These are phyloP conservation scores for Sarocladiaceae sp. DNA, from an alignment of 2,329 filamentous ascomycete genomes.

Conservation along the genomic window DNA sequence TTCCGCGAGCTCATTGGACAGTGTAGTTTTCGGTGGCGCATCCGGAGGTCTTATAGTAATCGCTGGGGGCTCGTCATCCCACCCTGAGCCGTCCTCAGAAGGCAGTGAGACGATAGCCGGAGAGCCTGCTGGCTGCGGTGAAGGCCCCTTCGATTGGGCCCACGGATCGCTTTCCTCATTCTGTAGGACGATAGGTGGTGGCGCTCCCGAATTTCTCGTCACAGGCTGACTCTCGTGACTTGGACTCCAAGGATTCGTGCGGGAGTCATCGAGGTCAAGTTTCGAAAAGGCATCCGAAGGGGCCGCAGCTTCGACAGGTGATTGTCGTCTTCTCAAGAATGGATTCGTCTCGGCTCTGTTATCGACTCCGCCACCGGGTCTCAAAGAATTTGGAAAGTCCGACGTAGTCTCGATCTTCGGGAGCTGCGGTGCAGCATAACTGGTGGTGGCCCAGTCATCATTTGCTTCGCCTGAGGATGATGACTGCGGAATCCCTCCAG, in stretches of 20 bases:
- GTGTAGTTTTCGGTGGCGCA: conserved; percentile 20
- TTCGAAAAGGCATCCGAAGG: conserved; percentile 10
- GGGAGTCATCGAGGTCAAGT: conserved; percentile 1
- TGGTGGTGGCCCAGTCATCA: background rate
- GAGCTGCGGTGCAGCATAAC: background rate
- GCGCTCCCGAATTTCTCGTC: background rate
- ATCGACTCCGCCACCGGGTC: conserved; percentile 8
- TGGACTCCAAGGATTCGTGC: conserved; percentile 9
- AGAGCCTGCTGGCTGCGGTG: conserved; percentile 13
- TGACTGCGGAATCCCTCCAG: background rate
- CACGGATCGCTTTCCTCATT: conserved; percentile 12
- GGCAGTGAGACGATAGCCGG: conserved; percentile 26
- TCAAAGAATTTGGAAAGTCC: conserved; percentile 9
- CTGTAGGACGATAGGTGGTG: background rate
- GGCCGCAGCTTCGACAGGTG: background rate
- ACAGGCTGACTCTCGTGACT: background rate
- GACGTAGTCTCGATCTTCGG: background rate
- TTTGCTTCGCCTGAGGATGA: background rate
- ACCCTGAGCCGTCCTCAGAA: conserved; percentile 29
- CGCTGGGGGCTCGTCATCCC: conserved; percentile 31
- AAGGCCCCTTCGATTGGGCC: conserved; percentile 11
- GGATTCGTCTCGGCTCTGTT: conserved; percentile 13
- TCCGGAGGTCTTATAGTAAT: conserved; percentile 18
- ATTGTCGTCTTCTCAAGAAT: conserved; percentile 10
- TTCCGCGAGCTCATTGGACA: conserved; percentile 29